phyloP scores from a whole-genome alignment of 208 protist species.

The Trypanosoma grayi region DNA sequence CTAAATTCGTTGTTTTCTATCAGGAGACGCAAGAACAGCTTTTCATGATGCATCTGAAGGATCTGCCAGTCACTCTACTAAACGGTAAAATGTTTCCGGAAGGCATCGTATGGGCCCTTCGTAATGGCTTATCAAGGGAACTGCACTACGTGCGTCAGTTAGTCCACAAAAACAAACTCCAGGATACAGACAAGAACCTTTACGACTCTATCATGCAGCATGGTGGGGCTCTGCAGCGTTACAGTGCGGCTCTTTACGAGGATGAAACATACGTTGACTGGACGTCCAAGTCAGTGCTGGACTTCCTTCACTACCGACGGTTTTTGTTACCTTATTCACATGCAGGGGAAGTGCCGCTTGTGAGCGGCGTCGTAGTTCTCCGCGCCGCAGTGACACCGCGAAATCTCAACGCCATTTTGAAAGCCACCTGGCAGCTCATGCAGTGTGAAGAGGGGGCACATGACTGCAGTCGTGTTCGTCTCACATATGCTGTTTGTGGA shows the following conservation, averaged over 20 bases:
- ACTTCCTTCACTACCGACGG: constrained; percentile 19
- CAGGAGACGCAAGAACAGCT: constrained; percentile 38
- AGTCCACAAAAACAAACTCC: constrained; percentile 26
- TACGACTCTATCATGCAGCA: constrained; percentile 48
- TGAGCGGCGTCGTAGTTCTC: constrained; percentile 15
- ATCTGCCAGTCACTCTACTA: constrained; percentile 33
- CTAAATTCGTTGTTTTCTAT: constrained; percentile 33
- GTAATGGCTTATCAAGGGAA: constrained; percentile 24
- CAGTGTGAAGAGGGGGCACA: constrained; percentile 8
- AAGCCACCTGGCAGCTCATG: background rate
- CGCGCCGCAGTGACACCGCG: background rate
- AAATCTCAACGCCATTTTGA: constrained; percentile 8
- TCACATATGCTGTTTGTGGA: constrained; percentile 17
- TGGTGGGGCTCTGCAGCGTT: constrained; percentile 21
- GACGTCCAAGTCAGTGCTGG: constrained; percentile 9
- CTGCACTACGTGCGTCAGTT: constrained; percentile 25
- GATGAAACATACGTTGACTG: constrained; percentile 19
- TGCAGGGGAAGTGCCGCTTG: background rate
- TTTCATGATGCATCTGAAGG: constrained; percentile 15
- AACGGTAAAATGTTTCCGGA: constrained; percentile 40
- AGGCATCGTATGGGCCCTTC: background rate
- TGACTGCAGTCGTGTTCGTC: constrained; percentile 9
- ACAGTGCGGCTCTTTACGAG: constrained; percentile 19
- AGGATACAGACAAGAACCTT: constrained; percentile 36
- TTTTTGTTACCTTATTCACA: constrained; percentile 13